Evolutionary conservation across 1,284 basidiomycete species (phyloP).

Genomic region (Ceratobasidium sp.): DNA sequence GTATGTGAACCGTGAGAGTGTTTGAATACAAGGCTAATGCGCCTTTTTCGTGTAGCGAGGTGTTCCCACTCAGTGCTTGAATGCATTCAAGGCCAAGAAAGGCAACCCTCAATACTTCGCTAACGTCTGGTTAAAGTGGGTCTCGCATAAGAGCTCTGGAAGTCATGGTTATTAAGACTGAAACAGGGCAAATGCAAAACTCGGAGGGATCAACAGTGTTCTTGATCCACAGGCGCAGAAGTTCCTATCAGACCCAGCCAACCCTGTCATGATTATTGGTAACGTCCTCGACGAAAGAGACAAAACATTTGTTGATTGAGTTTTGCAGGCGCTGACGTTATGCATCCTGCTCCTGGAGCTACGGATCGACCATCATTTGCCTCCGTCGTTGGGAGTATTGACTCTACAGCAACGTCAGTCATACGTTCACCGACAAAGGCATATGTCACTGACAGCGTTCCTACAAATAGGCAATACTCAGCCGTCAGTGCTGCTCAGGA

Average conservation of each 20-base stretch:
- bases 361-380: constrained; percentile 77
- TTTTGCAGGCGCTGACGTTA: constrained; percentile 69
- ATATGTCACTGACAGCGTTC: background rate
- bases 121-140: constrained; percentile 79
- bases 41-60: constrained; percentile 57
- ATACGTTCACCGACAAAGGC: background rate
- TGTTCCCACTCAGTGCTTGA: constrained; percentile 77
- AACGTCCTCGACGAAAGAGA: too few relatives aligned
- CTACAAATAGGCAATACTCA: constrained; percentile 55
- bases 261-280: constrained; percentile 38
- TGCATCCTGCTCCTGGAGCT: constrained; percentile 77
- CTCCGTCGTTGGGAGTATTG: constrained; percentile 74
- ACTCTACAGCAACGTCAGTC: constrained; percentile 57
- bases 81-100: constrained; percentile 63
- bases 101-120: constrained; percentile 78
- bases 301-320: constrained; percentile 33
- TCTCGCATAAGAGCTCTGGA: constrained; percentile 12
- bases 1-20: background rate
- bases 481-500: constrained; percentile 68
- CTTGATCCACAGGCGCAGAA: constrained; percentile 28
- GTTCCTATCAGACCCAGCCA: constrained; percentile 37
- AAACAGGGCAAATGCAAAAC: constrained; percentile 40
- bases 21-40: background rate
- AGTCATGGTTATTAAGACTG: background rate
- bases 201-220: constrained; percentile 40